A percentile compares a stretch with the other conserved stretches of the same genome.
Evolutionary conservation across 345 rosid species (phyloP).

Genomic region (Lumnitzera racemosa): DNA sequence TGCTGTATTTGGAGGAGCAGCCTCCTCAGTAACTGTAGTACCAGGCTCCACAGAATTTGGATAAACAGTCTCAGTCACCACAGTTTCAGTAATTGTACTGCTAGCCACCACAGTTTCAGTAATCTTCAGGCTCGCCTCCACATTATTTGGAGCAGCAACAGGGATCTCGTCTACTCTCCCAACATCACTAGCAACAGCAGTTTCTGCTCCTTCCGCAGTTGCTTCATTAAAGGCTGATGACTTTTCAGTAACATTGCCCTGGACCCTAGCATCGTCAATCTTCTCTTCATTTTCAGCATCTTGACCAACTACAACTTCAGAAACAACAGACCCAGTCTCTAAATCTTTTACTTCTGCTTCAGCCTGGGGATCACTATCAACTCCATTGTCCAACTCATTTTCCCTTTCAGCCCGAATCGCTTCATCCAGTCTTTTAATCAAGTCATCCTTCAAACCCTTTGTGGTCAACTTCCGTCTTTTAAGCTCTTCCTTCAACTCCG

Average conservation of each 20-base stretch:
- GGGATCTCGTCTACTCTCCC: conserved; percentile 19
- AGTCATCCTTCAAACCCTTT: conserved; percentile 80
- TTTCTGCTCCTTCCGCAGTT: conserved; percentile 10
- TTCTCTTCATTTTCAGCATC: conserved; percentile 15
- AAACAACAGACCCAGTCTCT: conserved; percentile 18
- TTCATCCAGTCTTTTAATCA: conserved; percentile 76
- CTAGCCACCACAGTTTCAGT: conserved; percentile 11
- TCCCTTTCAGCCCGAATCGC: conserved; percentile 63
- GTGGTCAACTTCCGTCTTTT: conserved; percentile 56
- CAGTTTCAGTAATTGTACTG: neutral
- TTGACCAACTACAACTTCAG: conserved; percentile 17
- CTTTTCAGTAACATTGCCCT: conserved; percentile 33
- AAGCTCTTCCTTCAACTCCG: conserved; percentile 93
- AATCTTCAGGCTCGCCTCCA: conserved; percentile 13
- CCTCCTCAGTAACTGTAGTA: neutral
- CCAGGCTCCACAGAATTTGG: too few species aligned
- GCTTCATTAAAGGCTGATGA: conserved; percentile 22
- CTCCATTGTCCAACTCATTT: conserved; percentile 29
- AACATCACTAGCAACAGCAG: conserved; percentile 10
- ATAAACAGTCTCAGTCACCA: too few species aligned
- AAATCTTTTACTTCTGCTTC: conserved; percentile 9
- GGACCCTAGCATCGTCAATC: conserved; percentile 31
- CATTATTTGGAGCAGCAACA: conserved; percentile 1
- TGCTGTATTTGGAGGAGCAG: neutral
- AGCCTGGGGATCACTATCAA: conserved; percentile 14